These are phyloP conservation scores for Lunularia cruciata DNA, from an alignment of 225 moss, liverwort and hornwort species.

Conservation along the genomic window DNA sequence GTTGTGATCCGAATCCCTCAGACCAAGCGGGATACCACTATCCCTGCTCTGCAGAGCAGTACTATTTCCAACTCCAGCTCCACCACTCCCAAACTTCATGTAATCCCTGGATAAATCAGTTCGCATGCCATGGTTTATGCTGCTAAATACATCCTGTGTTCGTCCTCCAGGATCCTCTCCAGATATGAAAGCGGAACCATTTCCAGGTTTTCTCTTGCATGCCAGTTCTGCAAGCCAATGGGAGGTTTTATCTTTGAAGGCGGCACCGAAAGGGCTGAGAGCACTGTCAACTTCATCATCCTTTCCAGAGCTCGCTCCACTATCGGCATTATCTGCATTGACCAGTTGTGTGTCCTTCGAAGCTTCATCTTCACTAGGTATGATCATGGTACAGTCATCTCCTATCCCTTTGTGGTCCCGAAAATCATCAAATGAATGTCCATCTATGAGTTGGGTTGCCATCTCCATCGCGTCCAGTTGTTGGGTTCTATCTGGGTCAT, in stretches of 20 bases:
- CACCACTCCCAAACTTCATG: background rate
- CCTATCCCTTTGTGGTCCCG: conserved; percentile 25
- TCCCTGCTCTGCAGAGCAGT: conserved; percentile 31
- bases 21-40: conserved; percentile 31
- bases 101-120: background rate
- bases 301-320: conserved; percentile 41
- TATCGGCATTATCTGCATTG: conserved; percentile 35
- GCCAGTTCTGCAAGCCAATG: conserved; percentile 32
- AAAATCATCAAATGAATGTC: conserved; percentile 37
- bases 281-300: conserved; percentile 45
- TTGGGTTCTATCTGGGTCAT: conserved; percentile 23
- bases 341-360: conserved; percentile 43
- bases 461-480: conserved; percentile 40
- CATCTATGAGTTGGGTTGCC: conserved; percentile 42
- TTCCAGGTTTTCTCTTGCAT: conserved; percentile 21
- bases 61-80: conserved; percentile 10
- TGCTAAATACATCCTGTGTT: conserved; percentile 20
- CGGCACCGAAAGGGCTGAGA: conserved; percentile 17
- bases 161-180: conserved; percentile 29
- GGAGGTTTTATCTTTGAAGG: conserved; percentile 28
- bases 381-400: conserved; percentile 24
- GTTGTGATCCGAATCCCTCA: conserved; percentile 36
- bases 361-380: conserved; percentile 43
- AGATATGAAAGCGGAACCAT: conserved; percentile 13
- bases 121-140: conserved; percentile 9